Conservation (phyloP, 345 rosid species). For the Streptanthus diversifolius region DNA sequence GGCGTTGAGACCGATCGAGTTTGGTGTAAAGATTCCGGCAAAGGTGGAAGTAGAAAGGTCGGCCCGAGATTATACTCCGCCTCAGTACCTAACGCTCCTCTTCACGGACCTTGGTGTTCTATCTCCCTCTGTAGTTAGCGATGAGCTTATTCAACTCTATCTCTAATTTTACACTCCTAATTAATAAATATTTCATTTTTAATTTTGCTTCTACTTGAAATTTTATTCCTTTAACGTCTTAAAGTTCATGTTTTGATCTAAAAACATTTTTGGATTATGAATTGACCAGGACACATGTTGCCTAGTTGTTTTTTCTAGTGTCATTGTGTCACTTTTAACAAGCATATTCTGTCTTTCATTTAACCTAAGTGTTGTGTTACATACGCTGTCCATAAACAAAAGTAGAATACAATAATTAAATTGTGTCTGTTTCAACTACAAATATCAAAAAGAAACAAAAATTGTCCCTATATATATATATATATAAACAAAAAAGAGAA, state of each 20-base stretch:
- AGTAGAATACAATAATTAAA: too few relatives aligned
- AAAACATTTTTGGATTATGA: not conserved
- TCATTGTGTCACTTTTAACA: too few relatives aligned
- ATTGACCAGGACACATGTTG: not conserved
- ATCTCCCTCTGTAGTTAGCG: slow-evolving; percentile 91
- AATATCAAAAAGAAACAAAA: too few relatives aligned
- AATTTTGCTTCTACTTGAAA: not conserved
- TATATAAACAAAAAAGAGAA: too few relatives aligned
- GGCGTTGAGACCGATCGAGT: slow-evolving; percentile 77
- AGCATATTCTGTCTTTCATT: too few relatives aligned
- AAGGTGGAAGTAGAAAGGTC: slow-evolving; percentile 91
- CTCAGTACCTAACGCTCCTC: slow-evolving; percentile 77
- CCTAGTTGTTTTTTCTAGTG: not conserved
- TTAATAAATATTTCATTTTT: not conserved
- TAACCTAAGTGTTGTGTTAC: too few relatives aligned
- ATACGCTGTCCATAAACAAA: too few relatives aligned
- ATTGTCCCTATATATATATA: too few relatives aligned
- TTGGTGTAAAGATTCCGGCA: slow-evolving; percentile 74
- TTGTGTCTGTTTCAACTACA: too few relatives aligned
- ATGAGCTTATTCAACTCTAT: slow-evolving; percentile 93
- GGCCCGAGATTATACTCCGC: slow-evolving; percentile 90
- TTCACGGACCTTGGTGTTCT: slow-evolving; percentile 94
- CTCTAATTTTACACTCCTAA: slow-evolving; percentile 21
- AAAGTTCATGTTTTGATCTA: not conserved
- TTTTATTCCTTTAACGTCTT: not conserved